These are phyloP conservation scores for Zygosaccharomyces lentus DNA, from an alignment of 805 yeast genomes.

Conservation along the genomic window DNA sequence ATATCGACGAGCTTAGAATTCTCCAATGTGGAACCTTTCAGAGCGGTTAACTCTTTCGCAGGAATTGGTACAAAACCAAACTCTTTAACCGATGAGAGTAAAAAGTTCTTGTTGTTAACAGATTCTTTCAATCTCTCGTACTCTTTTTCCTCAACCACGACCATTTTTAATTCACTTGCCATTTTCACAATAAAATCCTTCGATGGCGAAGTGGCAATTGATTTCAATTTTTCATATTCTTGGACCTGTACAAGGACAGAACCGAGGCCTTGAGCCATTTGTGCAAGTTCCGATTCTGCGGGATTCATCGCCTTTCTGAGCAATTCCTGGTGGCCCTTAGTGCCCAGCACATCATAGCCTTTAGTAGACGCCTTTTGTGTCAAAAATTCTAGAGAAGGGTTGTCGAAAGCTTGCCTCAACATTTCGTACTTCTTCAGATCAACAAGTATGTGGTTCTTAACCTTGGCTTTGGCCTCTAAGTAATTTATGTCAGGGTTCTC, in stretches of 20 bases:
- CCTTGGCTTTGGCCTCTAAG: slow-evolving; percentile 14
- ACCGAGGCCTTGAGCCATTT: slow-evolving; percentile 6
- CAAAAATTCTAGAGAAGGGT: slow-evolving; percentile 26
- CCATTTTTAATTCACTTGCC: slow-evolving; percentile 18
- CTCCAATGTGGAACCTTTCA: slow-evolving; percentile 8
- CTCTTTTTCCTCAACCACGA: slow-evolving; percentile 16
- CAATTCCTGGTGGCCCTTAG: slow-evolving; percentile 15
- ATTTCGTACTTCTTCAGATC: slow-evolving; percentile 1
- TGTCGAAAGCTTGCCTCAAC: neutral
- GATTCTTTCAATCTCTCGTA: slow-evolving; percentile 11
- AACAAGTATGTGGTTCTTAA: slow-evolving; percentile 7
- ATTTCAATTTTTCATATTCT: slow-evolving; percentile 26
- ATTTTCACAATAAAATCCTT: slow-evolving; percentile 16
- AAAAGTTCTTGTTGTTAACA: slow-evolving; percentile 8
- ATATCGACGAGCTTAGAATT: slow-evolving; percentile 11
- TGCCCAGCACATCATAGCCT: slow-evolving; percentile 23
- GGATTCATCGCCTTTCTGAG: slow-evolving; percentile 14
- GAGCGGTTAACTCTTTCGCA: slow-evolving; percentile 9
- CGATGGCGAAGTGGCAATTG: slow-evolving; percentile 24
- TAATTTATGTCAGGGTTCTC: slow-evolving; percentile 16
- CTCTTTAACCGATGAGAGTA: slow-evolving; percentile 12
- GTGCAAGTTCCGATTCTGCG: slow-evolving; percentile 10
- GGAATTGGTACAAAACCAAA: slow-evolving; percentile 20
- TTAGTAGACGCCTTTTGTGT: slow-evolving; percentile 25
- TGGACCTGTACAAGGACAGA: neutral